These are phyloP conservation scores for Piloderma croceum DNA, from an alignment of 768 basidiomycete species.

Conservation along the genomic window DNA sequence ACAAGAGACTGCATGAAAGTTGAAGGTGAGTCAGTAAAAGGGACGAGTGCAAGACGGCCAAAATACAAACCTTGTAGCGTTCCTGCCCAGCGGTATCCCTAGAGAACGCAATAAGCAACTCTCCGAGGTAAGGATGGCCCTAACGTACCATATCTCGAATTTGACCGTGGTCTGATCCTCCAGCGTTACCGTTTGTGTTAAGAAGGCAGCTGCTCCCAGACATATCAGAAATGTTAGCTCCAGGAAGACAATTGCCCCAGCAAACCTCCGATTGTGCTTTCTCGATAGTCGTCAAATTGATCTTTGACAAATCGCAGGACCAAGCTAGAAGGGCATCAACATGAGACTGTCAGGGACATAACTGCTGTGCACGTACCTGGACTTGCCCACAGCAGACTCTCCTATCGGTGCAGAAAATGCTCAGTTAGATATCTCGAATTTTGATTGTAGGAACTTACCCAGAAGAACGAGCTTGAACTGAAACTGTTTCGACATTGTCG, in stretches of 20 bases:
- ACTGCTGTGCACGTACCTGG: slow-evolving; percentile 48
- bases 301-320: slow-evolving; percentile 96
- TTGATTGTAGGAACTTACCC: slow-evolving; percentile 45
- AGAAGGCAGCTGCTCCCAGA: slow-evolving; percentile 72
- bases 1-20: slow-evolving; percentile 39
- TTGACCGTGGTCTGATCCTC: slow-evolving; percentile 89
- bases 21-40: slow-evolving; percentile 9
- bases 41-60: slow-evolving; percentile 6
- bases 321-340: slow-evolving; percentile 46
- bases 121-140: neutral
- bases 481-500: slow-evolving; percentile 82
- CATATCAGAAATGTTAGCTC: slow-evolving; percentile 6
- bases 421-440: neutral
- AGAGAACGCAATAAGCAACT: slow-evolving; percentile 4
- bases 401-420: slow-evolving; percentile 43
- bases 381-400: slow-evolving; percentile 97
- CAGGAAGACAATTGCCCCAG: slow-evolving; percentile 1
- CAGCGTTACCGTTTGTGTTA: slow-evolving; percentile 94
- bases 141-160: slow-evolving; percentile 90
- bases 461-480: slow-evolving; percentile 97
- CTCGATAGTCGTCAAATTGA: slow-evolving; percentile 92
- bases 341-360: slow-evolving; percentile 12
- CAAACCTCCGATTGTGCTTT: slow-evolving; percentile 87
- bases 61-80: slow-evolving; percentile 70
- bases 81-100: slow-evolving; percentile 98